Percentiles rank a stretch among this genome's conserved stretches.
Conservation (phyloP, 345 rosid species). For the Citrus sinensis region DVS_A1.0 CM039163.1:3431501-3432000, state of each 20-base stretch:
- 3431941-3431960: constrained; percentile 27
- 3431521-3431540: constrained; percentile 35
- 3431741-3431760: constrained; percentile 27
- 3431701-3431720: constrained; percentile 23
- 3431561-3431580: constrained; percentile 37
- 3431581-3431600: neutral
- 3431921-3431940: constrained; percentile 16
- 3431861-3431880: constrained; percentile 22
- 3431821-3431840: constrained; percentile 18
- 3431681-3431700: constrained; percentile 23
- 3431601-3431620: constrained; percentile 15
- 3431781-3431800: constrained; percentile 8
- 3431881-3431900: constrained; percentile 14
- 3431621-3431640: constrained; percentile 17
- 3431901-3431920: neutral
- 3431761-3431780: constrained; percentile 33
- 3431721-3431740: constrained; percentile 12
- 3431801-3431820: constrained; percentile 13
- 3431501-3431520: constrained; percentile 35
- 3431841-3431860: constrained; percentile 24
- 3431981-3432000: constrained; percentile 13
- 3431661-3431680: constrained; percentile 23
- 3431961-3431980: constrained; percentile 18
- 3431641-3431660: constrained; percentile 7
- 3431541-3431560: constrained; percentile 42